Percentiles rank a stretch among this genome's conserved stretches.
These are phyloP conservation scores for Alternaria triticina DNA, from an alignment of 2,329 filamentous ascomycete species.

Conservation along the genomic window DNA sequence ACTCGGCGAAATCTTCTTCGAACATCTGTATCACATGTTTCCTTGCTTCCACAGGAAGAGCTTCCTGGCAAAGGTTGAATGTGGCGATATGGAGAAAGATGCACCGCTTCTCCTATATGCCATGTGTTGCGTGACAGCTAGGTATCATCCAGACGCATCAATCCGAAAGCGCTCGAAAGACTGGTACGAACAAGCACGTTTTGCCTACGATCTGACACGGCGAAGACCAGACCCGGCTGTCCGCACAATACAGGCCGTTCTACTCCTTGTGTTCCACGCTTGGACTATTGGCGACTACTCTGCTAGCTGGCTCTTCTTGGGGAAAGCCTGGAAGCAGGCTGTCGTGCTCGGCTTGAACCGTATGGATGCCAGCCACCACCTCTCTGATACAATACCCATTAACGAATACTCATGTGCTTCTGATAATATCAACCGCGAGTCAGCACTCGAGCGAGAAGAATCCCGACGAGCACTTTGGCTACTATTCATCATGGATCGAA, in stretches of 20 bases:
- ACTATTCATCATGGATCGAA: constrained; percentile 40
- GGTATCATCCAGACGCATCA: constrained; percentile 26
- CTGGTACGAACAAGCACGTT: constrained; percentile 41
- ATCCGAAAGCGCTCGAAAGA: constrained; percentile 24
- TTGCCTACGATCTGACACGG: constrained; percentile 32
- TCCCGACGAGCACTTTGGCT: constrained; percentile 38
- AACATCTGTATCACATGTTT: constrained; percentile 26
- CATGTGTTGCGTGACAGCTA: constrained; percentile 34
- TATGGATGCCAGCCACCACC: constrained; percentile 27
- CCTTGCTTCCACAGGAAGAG: constrained; percentile 38
- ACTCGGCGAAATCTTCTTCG: constrained; percentile 36
- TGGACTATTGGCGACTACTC: constrained; percentile 38
- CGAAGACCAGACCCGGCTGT: constrained; percentile 25
- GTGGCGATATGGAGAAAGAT: constrained; percentile 21
- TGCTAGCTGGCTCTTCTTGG: constrained; percentile 36
- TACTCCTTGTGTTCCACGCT: constrained; percentile 32
- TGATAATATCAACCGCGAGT: constrained; percentile 6
- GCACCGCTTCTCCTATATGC: constrained; percentile 33
- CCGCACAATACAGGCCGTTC: constrained; percentile 34
- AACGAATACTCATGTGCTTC: not conserved
- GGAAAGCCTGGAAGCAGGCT: constrained; percentile 43
- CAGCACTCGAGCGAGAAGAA: constrained; percentile 35
- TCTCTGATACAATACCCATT: not conserved
- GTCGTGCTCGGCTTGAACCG: constrained; percentile 37
- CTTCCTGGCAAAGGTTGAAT: constrained; percentile 22